Evolutionary conservation across 179 eudicot genomes (phyloP), one percentile per base, ranked within the genome.

Genomic region (Patellifolia procumbens): DNA sequence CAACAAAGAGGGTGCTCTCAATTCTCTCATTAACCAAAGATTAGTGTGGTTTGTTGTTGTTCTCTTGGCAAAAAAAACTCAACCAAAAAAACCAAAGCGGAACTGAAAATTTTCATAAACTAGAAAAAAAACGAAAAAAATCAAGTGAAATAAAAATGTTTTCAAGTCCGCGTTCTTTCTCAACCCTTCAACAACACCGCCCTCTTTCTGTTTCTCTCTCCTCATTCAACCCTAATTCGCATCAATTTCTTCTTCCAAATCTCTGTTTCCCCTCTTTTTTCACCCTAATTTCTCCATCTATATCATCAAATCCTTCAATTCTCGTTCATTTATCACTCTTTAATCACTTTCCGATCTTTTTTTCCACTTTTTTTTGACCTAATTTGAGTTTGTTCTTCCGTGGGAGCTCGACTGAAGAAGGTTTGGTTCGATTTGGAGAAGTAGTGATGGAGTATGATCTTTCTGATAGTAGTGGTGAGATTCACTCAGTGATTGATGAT

Each of bases 391-490:
- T 35, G 32, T 70, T 9, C 4, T 63, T 48, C 5, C 53, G 62
- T 35, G 71, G 26, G 4, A 34, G 42, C 19, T 35, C 13, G 59
- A 31, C 8, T 46, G 61, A 12, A 11, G 5, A 53, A 48, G 62
- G 9, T 53, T 60, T 28, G 56, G 53, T 42, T 39, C 73, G 81
- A 75, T 68, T 70, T 26, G 39, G 2, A 12, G 61, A 28, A 35
- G 28, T 58, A 39, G 51, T 73, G 11, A 87, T 87, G 90, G 88
- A 83, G 39, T 85, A 85, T 81, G 80, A 59, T 31, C 58, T 77
- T 34, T 81, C 90, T 26, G 90, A 87, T 58, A 85, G 90, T 52
- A 85, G 88, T 24, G 90, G 90, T 87, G 81, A 83, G 82, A 71
- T 80, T 48, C 34, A 3, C 72, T 71, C n/a, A 42, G 11, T 59